phyloP scores from a whole-genome alignment of 106 monocot species.

The Apostasia shenzhenica region DNA sequence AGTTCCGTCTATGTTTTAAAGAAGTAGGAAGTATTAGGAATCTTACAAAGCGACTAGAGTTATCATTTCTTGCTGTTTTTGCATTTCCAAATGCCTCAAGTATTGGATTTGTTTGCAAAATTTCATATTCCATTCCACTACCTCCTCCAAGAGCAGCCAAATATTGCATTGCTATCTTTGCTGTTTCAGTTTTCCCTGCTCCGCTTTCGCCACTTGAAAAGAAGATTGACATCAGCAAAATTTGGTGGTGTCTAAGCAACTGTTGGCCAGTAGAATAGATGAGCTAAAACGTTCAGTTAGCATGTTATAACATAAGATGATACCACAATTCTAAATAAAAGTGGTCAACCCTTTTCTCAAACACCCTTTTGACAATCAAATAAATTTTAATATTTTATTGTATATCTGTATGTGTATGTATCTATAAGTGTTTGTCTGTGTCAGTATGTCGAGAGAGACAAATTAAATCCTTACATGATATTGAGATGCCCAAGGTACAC shows the following conservation, averaged over 20 bases:
- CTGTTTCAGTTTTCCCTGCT: slow-evolving; percentile 99
- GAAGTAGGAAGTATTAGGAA: slow-evolving; percentile 7
- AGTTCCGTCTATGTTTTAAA: neutral
- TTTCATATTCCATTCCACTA: slow-evolving; percentile 96
- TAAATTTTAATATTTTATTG: too few relatives aligned
- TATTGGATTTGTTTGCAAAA: slow-evolving; percentile 94
- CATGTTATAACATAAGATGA: too few relatives aligned
- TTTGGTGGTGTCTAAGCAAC: neutral
- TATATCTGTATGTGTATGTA: too few relatives aligned
- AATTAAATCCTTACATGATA: too few relatives aligned
- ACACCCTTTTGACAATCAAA: too few relatives aligned
- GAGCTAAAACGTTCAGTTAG: too few relatives aligned
- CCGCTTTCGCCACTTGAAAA: slow-evolving; percentile 92
- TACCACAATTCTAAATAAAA: too few relatives aligned
- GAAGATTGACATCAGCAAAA: slow-evolving; percentile 1
- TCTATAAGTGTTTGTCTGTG: too few relatives aligned
- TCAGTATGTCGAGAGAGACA: too few relatives aligned
- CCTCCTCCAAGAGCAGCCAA: slow-evolving; percentile 94
- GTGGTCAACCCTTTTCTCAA: too few relatives aligned
- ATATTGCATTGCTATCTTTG: slow-evolving; percentile 99
- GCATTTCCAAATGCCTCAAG: slow-evolving; percentile 99
- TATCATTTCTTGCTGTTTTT: slow-evolving; percentile 90
- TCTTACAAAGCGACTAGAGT: slow-evolving; percentile 98
- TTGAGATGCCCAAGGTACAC: neutral
- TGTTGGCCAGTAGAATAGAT: neutral